Evolutionary conservation across 2,329 filamentous ascomycete species (phyloP).

Genomic region (Beauveria medogensis): DNA sequence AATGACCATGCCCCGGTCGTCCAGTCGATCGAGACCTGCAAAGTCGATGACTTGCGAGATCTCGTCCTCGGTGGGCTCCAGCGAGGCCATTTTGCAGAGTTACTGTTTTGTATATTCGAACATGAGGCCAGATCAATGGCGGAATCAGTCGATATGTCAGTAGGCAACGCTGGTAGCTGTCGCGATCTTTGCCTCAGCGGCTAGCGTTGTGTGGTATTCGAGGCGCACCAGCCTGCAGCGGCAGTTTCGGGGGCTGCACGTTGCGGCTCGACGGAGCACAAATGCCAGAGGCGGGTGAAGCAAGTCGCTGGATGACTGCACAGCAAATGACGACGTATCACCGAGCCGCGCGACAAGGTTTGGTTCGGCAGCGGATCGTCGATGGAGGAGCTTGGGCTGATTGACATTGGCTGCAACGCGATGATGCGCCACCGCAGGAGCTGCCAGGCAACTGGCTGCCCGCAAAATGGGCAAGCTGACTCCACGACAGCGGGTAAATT

Average conservation of each 20-base stretch:
- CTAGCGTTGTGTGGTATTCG: not conserved
- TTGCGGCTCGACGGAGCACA: not conserved
- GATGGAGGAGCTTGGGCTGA: constrained; percentile 2
- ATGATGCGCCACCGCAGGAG: not conserved
- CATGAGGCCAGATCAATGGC: not conserved
- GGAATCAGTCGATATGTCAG: not conserved
- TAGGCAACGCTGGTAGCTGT: not conserved
- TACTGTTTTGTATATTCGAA: not conserved
- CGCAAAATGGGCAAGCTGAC: not conserved
- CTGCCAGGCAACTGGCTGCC: not conserved
- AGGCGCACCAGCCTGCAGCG: not conserved
- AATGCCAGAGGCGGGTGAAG: not conserved
- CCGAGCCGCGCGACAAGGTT: not conserved
- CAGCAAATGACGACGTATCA: not conserved
- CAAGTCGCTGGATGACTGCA: not conserved
- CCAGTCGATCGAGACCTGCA: constrained; percentile 24
- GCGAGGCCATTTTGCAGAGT: constrained; percentile 21
- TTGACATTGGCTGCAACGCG: constrained; percentile 4
- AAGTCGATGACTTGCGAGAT: constrained; percentile 36
- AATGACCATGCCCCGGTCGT: constrained; percentile 32
- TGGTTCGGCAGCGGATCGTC: not conserved
- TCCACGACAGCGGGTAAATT: not conserved
- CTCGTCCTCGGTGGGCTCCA: constrained; percentile 29
- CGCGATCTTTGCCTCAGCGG: not conserved
- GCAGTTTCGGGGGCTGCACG: not conserved